Base-by-base conservation (phyloP, 345 rosid species). In the Carallia brachiata region DNA sequence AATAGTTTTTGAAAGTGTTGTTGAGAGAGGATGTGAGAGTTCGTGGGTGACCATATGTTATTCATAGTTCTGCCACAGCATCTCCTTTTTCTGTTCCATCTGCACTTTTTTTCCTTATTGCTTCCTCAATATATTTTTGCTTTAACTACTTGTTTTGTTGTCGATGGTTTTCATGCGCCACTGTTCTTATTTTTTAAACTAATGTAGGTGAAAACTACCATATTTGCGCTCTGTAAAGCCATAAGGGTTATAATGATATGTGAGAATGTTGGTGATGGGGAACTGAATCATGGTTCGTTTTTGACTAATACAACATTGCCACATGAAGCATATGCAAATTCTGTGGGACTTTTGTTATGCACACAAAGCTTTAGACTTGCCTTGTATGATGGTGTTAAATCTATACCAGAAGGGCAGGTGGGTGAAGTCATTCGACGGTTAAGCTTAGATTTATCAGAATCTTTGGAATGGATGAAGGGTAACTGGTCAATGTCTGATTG, bases 391-490 rank as follows among this genome's bases (percentile, higher is more conserved):
- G 90, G 87, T 67, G 73, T 86, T 70, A 82, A 78, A 70, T 84
- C 84, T 75, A 81, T 88, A 73, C 97, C 98, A 78, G 98, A 90
- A 85, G 98, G 96, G 72, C 99, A 92, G 82, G 92, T 83, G 34
- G 76, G 92, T 83, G 88, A 81, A 69, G 88, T 86, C 69, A 72
- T 92, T 64, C 81, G 63, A 72, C 84, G 81, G 66, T 80, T 92
- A 84, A 79, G 82, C 7, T 73, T 70, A 56, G 97, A 90, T 83
- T 52, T 89, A 58, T 81, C 84, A 64, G 84, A 87, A 77, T 79
- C 92, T 67, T 62, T 88, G 72, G 76, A 79, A 63, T 95, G 97
- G 99, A 76, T 92, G 78, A 88, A 82, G 77, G 64, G 18, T 52
- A 57, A 65, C 67, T 75, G 78, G 70, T 60, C 81, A 53, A 56